Evolutionary conservation across 257 asterid species (phyloP).

Genomic region (Cruciata laevipes): DNA sequence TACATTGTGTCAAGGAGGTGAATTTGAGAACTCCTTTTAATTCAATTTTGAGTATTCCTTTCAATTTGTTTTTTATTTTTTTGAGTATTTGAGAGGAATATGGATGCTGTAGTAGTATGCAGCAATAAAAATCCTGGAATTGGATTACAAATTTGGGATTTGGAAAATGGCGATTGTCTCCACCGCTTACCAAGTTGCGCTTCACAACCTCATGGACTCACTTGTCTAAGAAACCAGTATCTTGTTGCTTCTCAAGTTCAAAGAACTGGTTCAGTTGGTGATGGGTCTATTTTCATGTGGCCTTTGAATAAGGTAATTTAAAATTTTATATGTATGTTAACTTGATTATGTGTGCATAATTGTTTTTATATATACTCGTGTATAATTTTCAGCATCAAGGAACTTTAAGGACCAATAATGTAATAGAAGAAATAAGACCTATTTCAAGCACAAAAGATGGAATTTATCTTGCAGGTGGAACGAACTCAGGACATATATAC

Average conservation of each 20-base stretch:
- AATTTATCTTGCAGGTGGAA: slow-evolving; percentile 15
- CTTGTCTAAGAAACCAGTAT: slow-evolving; percentile 10
- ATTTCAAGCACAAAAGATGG: slow-evolving; percentile 16
- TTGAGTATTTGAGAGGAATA: not conserved
- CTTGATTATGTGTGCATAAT: too few relatives aligned
- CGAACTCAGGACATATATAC: slow-evolving; percentile 17
- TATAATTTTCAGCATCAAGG: slow-evolving; percentile 14
- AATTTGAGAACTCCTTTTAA: not conserved
- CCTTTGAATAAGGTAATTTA: slow-evolving; percentile 16
- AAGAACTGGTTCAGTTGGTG: slow-evolving; percentile 1
- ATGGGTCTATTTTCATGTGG: slow-evolving; percentile 16
- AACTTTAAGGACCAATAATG: not conserved
- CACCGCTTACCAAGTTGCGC: slow-evolving; percentile 12
- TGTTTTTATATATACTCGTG: too few relatives aligned
- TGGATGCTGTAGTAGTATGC: slow-evolving; percentile 15
- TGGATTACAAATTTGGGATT: slow-evolving; percentile 18
- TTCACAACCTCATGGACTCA: slow-evolving; percentile 14
- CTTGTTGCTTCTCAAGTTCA: slow-evolving; percentile 21
- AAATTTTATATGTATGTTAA: not conserved
- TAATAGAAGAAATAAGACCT: slow-evolving; percentile 13
- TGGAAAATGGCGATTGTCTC: slow-evolving; percentile 16
- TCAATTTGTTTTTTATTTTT: too few relatives aligned
- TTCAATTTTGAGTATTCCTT: too few relatives aligned
- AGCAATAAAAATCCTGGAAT: slow-evolving; percentile 13
- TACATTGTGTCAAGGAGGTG: not conserved